Base-by-base conservation (phyloP, 495 filamentous ascomycete species). In the Xylaria nigripes region DNA sequence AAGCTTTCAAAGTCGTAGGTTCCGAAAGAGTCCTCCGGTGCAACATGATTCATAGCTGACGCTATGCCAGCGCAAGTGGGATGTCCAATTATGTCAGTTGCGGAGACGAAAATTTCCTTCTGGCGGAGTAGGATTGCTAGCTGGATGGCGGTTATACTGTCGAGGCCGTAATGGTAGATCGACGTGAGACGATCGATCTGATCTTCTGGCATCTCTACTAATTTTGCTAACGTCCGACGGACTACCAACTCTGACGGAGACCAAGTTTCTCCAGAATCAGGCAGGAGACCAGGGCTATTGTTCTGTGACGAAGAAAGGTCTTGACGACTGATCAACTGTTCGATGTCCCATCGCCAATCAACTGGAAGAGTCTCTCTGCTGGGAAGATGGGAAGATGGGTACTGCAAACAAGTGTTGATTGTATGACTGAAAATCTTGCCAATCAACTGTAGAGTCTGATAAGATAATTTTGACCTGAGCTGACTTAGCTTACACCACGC, bases 141-240 rank as follows among this genome's bases (percentile, higher is more conserved):
- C 53, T 89, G 85, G 51, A 95, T 89, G 0, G 89, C 86, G 34
- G 81, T 87, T 57, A 97, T 89, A 51, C 89, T 94, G 67, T 97
- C 91, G 41, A 96, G 72, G 2, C 92, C 91, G 23, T 95, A 79
- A 56, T 83, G 81, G 62, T 91, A 94, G 22, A 96, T 89, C 23
- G 82, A 87, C 1, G 81, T 79, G 6, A 69, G 60, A 13, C 76
- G 76, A 2, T 66, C 63, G 23, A 96, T 86, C 18, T 75, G 72
- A 3, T 77, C 65, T 10, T 72, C 58, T 0, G 82, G 70, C 3
- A 68, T 51, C 10, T 70, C 66, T 3, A 82, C 78, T 29, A 90
- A 73, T 21, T 65, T 62, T 1, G 81, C 74, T 30, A 93, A 66
- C 6, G 81, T 72, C 0, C 73, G 68, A 40, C 85, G 75, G 10